Evolutionary conservation across 352 stramenopile species (phyloP).

Genomic region (Pythium brachiatum): DNA sequence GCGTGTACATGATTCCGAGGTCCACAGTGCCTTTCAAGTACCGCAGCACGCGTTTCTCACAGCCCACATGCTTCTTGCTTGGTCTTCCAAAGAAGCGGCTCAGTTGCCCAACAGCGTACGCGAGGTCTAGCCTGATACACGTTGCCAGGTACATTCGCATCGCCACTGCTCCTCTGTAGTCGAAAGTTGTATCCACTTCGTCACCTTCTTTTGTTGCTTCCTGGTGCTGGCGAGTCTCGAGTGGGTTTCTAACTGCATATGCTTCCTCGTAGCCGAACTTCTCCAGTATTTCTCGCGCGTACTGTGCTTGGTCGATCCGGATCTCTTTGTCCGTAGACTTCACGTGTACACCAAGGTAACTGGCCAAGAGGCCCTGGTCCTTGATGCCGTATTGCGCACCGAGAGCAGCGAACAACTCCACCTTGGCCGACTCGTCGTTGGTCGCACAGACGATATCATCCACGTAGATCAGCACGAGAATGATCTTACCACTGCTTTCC

Average conservation of each 20-base stretch:
- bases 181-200: constrained; percentile 8
- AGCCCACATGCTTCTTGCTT: constrained; percentile 15
- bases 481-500: no score
- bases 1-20: not conserved
- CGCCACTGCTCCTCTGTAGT: constrained; percentile 22
- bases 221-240: not conserved
- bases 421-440: not conserved
- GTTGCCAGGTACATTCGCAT: constrained; percentile 33
- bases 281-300: not conserved
- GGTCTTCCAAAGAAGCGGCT: constrained; percentile 22
- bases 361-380: not conserved
- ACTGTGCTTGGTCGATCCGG: not conserved
- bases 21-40: constrained; percentile 13
- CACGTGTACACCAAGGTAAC: not conserved
- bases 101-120: constrained; percentile 26
- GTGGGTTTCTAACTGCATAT: not conserved
- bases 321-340: not conserved
- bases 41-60: constrained; percentile 7
- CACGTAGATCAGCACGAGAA: no score
- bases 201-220: not conserved
- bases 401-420: not conserved
- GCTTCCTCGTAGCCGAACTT: not conserved
- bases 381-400: not conserved
- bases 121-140: constrained; percentile 24
- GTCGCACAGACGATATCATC: no score